phyloP scores from a whole-genome alignment of 805 yeast species.

The Sugiyamaella qingdaonensis region DNA sequence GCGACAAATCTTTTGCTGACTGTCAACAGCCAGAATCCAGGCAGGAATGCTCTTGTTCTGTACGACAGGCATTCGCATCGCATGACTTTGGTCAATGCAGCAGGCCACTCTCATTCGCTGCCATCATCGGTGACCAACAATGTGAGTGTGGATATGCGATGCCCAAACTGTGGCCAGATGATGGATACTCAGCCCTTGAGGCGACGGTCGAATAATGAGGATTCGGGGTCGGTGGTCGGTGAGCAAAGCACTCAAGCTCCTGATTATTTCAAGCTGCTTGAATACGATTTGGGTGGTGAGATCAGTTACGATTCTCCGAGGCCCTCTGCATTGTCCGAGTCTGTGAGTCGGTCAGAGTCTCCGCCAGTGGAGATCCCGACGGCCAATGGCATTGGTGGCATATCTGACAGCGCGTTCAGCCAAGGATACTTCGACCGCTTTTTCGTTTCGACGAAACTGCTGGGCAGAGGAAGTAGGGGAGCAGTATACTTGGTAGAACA shows the following conservation, averaged over 20 bases:
- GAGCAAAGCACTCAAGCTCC: conserved; percentile 8
- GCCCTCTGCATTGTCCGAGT: not conserved
- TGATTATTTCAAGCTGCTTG: conserved; percentile 21
- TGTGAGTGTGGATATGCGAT: conserved; percentile 3
- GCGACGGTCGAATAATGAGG: not conserved
- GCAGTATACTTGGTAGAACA: conserved; percentile 83
- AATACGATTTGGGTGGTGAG: not conserved
- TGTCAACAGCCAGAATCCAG: conserved; percentile 11
- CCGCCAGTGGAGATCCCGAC: not conserved
- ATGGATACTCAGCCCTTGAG: not conserved
- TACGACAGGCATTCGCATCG: conserved; percentile 16
- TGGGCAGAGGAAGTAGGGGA: conserved; percentile 85
- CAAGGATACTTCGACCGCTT: conserved; percentile 74
- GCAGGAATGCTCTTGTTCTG: conserved; percentile 19
- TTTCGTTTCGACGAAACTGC: conserved; percentile 53
- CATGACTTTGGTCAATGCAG: conserved; percentile 18
- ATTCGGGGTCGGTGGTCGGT: not conserved
- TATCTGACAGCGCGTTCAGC: conserved; percentile 48
- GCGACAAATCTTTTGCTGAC: not conserved
- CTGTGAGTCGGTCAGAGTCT: not conserved
- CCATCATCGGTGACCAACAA: not conserved
- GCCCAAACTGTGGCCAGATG: conserved; percentile 19
- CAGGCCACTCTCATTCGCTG: conserved; percentile 2
- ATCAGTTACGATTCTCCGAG: not conserved
- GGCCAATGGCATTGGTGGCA: conserved; percentile 11